Conservation (phyloP, 495 filamentous ascomycete genomes). For the Diplogelasinospora grovesii region DNA sequence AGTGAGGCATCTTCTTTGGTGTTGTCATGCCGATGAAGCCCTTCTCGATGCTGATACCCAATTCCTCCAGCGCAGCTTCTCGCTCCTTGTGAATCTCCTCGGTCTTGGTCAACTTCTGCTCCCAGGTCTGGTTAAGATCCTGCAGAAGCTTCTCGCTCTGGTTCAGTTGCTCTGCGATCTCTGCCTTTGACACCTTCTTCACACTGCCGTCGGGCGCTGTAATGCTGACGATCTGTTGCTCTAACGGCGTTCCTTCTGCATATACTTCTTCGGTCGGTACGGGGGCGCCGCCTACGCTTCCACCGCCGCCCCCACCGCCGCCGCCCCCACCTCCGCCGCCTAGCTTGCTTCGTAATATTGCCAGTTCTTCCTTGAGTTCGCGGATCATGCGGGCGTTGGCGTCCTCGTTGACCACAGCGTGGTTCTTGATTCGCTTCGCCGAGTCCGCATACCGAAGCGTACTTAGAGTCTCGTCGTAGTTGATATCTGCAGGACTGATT, state of each 20-base stretch:
- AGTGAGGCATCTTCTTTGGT: constrained; percentile 97
- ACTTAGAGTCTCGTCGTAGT: constrained; percentile 95
- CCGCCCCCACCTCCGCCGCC: constrained; percentile 58
- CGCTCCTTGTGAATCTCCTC: constrained; percentile 97
- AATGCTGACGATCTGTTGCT: constrained; percentile 95
- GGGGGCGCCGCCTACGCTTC: constrained; percentile 31
- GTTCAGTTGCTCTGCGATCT: constrained; percentile 92
- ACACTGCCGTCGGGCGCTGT: constrained; percentile 75
- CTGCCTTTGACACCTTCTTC: constrained; percentile 96
- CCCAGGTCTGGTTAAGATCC: constrained; percentile 98
- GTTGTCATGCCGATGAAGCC: constrained; percentile 93
- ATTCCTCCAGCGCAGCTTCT: constrained; percentile 88
- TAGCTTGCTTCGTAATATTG: constrained; percentile 79
- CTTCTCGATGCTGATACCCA: constrained; percentile 98
- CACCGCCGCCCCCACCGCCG: too few species aligned
- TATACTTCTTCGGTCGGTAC: constrained; percentile 70
- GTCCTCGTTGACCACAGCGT: constrained; percentile 98
- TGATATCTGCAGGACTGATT: constrained; percentile 97
- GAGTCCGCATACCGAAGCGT: constrained; percentile 96
- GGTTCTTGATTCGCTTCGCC: constrained; percentile 99
- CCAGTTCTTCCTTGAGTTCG: constrained; percentile 92
- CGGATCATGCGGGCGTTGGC: constrained; percentile 98
- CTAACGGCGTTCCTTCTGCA: constrained; percentile 82
- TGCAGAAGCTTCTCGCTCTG: constrained; percentile 94
- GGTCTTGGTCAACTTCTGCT: constrained; percentile 90